Evolutionary conservation across 495 filamentous ascomycete species (phyloP).

Genomic region (Glonium stellatum): DNA sequence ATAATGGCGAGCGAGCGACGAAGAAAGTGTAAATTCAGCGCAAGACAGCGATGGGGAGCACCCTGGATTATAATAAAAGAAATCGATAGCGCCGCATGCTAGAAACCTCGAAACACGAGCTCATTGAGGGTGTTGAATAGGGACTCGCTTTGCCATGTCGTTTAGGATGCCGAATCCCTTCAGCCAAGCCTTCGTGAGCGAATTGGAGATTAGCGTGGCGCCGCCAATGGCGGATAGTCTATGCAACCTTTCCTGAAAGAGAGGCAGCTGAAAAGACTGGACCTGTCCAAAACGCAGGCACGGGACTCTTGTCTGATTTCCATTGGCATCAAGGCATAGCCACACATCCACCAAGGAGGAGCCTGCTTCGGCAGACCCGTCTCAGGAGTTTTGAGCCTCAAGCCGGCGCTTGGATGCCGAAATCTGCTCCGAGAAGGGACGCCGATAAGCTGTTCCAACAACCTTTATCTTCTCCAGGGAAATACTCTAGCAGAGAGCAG

Average conservation of each 20-base stretch:
- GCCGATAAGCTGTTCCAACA: no score
- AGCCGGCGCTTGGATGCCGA: no score
- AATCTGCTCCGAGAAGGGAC: no score
- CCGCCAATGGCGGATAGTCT: not conserved
- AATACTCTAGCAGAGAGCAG: no score
- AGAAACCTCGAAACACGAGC: not conserved
- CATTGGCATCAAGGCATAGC: not conserved
- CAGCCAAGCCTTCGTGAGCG: not conserved
- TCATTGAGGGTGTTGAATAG: not conserved
- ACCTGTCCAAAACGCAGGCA: not conserved
- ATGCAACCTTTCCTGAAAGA: not conserved
- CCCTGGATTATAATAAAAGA: not conserved
- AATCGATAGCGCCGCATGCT: not conserved
- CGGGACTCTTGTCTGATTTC: not conserved
- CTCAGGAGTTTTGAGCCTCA: no score
- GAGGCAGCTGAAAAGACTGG: not conserved
- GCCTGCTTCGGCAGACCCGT: not conserved
- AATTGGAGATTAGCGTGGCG: not conserved
- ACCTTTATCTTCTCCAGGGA: no score
- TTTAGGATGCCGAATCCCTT: not conserved
- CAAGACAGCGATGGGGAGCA: not conserved
- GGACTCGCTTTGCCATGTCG: not conserved
- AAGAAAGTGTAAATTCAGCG: not conserved
- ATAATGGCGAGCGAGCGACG: not conserved
- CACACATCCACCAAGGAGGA: not conserved